phyloP scores from a whole-genome alignment of 306 rosid genomes.

The Corylus heterophylla region DNA sequence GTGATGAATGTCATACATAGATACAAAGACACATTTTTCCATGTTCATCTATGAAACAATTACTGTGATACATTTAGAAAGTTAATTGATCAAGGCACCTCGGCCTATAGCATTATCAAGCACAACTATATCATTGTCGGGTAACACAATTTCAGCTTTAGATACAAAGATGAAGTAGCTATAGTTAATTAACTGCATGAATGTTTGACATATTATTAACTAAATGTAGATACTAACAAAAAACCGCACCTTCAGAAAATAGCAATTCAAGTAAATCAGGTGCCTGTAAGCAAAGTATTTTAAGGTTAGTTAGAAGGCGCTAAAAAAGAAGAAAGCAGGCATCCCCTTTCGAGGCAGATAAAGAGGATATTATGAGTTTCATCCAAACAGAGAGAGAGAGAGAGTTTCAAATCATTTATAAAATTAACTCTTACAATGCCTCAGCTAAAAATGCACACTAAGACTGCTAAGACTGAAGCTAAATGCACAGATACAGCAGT shows the following conservation, averaged over 20 bases:
- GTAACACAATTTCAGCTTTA: not conserved
- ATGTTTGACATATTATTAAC: not conserved
- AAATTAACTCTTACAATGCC: not conserved
- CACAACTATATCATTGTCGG: not conserved
- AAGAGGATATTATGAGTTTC: not conserved
- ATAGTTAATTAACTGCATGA: not conserved
- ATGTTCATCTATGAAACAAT: not conserved
- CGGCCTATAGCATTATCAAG: not conserved
- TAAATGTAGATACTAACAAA: not conserved
- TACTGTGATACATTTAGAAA: not conserved
- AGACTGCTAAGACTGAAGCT: slow-evolving; percentile 3
- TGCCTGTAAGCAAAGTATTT: slow-evolving; percentile 62
- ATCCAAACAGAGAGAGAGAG: not conserved
- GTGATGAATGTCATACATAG: not conserved
- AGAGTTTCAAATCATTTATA: slow-evolving; percentile 5
- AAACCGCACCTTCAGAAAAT: slow-evolving; percentile 60
- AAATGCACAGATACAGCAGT: slow-evolving; percentile 3
- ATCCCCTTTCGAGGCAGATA: slow-evolving; percentile 9
- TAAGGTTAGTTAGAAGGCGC: slow-evolving; percentile 34
- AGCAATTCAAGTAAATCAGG: slow-evolving; percentile 77
- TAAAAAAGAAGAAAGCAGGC: slow-evolving; percentile 13
- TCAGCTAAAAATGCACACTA: slow-evolving; percentile 11
- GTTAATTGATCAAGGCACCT: not conserved
- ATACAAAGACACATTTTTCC: not conserved
- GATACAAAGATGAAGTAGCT: slow-evolving; percentile 2